A percentile compares a stretch with the other conserved stretches of the same genome.
Evolutionary conservation across 306 rosid genomes (phyloP).

Genomic region (Fragaria ananassa): DNA sequence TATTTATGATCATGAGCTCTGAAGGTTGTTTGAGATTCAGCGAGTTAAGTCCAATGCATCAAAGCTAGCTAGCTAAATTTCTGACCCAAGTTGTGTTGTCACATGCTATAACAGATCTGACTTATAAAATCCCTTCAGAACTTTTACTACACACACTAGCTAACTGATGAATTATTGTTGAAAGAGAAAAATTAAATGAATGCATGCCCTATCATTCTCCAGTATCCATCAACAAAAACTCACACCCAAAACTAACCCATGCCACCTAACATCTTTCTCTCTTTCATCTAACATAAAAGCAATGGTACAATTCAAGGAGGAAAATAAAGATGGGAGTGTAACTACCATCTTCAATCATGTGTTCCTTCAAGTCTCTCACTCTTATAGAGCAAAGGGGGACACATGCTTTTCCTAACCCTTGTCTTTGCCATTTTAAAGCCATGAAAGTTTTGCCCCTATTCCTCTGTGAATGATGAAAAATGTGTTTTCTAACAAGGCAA

Average conservation of each 20-base stretch:
- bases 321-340: constrained; percentile 55
- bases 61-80: constrained; percentile 15
- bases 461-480: constrained; percentile 37
- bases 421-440: constrained; percentile 53
- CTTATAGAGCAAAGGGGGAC: constrained; percentile 35
- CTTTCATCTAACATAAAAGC: constrained; percentile 38
- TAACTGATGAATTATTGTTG: constrained; percentile 37
- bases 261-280: constrained; percentile 34
- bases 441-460: constrained; percentile 47
- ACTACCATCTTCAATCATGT: constrained; percentile 57
- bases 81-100: constrained; percentile 41
- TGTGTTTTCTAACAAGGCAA: constrained; percentile 29
- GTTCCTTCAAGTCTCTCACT: constrained; percentile 36
- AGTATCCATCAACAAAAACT: background rate
- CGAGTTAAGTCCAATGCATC: constrained; percentile 28
- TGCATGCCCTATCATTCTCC: constrained; percentile 10
- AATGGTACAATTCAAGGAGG: constrained; percentile 39
- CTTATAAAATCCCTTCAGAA: constrained; percentile 42
- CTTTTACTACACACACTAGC: constrained; percentile 15
- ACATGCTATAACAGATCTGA: constrained; percentile 33
- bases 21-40: constrained; percentile 27
- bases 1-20: constrained; percentile 17
- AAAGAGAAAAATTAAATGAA: constrained; percentile 20
- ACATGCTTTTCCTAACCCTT: constrained; percentile 55
- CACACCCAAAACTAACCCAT: constrained; percentile 31